Evolutionary conservation across 176 grass and related monocot genomes (phyloP).

Genomic region (Neostapfia colusana): DNA sequence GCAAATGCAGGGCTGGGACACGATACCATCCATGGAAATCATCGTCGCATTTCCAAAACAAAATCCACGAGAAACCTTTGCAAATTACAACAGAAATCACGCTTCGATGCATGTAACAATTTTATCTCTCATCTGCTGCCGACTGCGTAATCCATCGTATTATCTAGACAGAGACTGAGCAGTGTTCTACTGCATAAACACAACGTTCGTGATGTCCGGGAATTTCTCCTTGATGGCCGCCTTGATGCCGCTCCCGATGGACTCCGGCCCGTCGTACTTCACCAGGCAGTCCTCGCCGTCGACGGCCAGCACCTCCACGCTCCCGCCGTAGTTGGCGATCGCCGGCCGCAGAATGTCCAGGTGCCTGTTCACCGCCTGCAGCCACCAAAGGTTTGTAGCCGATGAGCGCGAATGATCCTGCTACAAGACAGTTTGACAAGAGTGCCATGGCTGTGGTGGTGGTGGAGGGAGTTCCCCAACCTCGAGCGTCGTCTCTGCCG

Average conservation of each 20-base stretch:
- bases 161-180: neutral
- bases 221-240: conserved; percentile 93
- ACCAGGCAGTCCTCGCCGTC: conserved; percentile 75
- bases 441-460: neutral
- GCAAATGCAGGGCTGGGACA: neutral
- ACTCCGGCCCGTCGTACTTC: conserved; percentile 79
- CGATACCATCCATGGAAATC: neutral
- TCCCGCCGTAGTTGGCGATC: conserved; percentile 84
- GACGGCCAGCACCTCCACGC: conserved; percentile 72
- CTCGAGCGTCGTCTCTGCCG: conserved; percentile 56
- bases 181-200: conserved; percentile 53
- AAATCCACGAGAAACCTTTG: neutral
- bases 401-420: neutral
- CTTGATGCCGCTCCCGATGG: conserved; percentile 84
- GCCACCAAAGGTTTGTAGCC: conserved; percentile 10
- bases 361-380: conserved; percentile 87
- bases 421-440: neutral
- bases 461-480: conserved; percentile 24
- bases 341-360: conserved; percentile 94
- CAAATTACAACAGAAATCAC: neutral
- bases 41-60: neutral
- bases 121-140: neutral
- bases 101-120: neutral
- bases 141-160: neutral
- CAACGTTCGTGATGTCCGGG: conserved; percentile 80